These are phyloP conservation scores for Metschnikowia gelsemii DNA, from an alignment of 805 yeast species.

Conservation along the genomic window DNA sequence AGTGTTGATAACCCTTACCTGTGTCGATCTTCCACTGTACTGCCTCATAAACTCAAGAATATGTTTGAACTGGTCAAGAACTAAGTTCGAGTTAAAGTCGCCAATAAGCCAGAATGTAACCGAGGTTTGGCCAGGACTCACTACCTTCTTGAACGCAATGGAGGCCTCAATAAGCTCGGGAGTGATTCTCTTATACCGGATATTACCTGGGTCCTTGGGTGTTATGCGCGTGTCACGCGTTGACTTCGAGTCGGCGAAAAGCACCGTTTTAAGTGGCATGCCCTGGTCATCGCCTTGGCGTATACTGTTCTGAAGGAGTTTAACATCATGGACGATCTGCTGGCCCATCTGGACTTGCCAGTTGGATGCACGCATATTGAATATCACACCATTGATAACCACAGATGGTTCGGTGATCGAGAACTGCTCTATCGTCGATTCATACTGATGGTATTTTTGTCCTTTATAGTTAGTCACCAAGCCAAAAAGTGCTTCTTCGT, in stretches of 20 bases:
- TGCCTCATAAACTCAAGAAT: constrained; percentile 28
- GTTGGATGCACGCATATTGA: constrained; percentile 44
- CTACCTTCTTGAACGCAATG: constrained; percentile 19
- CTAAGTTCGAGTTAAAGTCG: constrained; percentile 42
- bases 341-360: constrained; percentile 57
- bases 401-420: constrained; percentile 50
- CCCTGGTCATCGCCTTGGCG: constrained; percentile 26
- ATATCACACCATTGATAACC: constrained; percentile 72
- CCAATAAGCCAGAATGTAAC: constrained; percentile 58
- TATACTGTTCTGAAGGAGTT: constrained; percentile 29
- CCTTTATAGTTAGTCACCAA: constrained; percentile 21
- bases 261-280: constrained; percentile 33
- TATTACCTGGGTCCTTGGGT: constrained; percentile 34
- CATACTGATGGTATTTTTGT: constrained; percentile 21
- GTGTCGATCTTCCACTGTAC: constrained; percentile 31
- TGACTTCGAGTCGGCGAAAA: constrained; percentile 43
- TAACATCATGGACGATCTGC: constrained; percentile 56
- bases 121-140: constrained; percentile 38
- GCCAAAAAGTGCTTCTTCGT: constrained; percentile 24
- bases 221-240: constrained; percentile 46
- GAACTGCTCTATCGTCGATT: constrained; percentile 26
- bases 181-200: constrained; percentile 33
- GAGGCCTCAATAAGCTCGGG: constrained; percentile 28
- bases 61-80: constrained; percentile 46
- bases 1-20: constrained; percentile 36